Base-by-base conservation (phyloP, 2,329 filamentous ascomycete species). In the Colletotrichum chrysophilum region DNA sequence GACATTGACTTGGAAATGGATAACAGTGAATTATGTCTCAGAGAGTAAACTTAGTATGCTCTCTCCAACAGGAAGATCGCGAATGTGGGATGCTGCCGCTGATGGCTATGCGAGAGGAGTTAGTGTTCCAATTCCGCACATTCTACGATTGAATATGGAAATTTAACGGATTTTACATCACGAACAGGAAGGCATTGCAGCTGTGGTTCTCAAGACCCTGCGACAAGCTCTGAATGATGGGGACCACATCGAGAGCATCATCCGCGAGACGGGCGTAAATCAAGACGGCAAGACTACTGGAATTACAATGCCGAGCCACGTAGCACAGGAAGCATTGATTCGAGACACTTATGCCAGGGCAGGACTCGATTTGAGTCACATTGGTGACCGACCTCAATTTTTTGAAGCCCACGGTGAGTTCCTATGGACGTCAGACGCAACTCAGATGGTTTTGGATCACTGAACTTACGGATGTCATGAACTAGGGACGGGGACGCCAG, bases 21-120 rank as follows among this genome's bases (percentile, higher is more conserved):
- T 36, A 1, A 43, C 28, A 38, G 64, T 62, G 10, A 61, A 30
- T 34, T 67, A 58, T 28, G 21, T 69, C 0, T 52, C 36, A 14
- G 58, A 58, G 6, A 70, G 67, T 21, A 70, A 48, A 77, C 78
- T 71, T 71, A 80, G 36, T 28, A 52, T 87, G 81, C 78, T 88
- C 7, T 86, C 84, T 4, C 81, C 85, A 0, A 82, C 78, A 1
- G 83, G 83, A 9, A 78, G 79, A 14, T 84, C 80, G 66, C 79
- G 80, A 10, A 86, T 85, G 81, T 88, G 84, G 81, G 86, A 88
- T 76, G 81, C 79, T 7, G 80, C 79, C 4, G 90, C 88, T 0
- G 82, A 90, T 78, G 89, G 90, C 1, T 91, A 90, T 77, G 88
- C 84, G 5, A 84, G 89, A 1, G 89, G 89, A 12, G 90, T 91